A percentile compares a stretch with the other conserved stretches of the same genome.
phyloP scores from a whole-genome alignment of 2,329 filamentous ascomycete species.

The Calonectria pseudoreteaudii region DNA sequence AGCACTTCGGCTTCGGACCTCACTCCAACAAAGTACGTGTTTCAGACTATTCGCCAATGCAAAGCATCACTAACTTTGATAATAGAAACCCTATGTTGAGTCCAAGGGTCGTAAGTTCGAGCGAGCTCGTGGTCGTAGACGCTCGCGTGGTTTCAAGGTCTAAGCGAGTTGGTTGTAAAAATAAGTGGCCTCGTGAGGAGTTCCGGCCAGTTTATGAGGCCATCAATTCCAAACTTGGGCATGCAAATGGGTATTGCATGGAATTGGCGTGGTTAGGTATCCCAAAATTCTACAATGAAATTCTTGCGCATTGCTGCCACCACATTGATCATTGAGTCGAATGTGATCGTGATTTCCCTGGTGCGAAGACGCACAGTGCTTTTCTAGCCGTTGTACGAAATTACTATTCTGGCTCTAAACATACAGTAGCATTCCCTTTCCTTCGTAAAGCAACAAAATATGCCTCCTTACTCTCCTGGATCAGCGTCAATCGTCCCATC shows the following conservation, averaged over 20 bases:
- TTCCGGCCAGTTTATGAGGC: conserved; percentile 43
- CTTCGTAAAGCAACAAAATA: conserved; percentile 86
- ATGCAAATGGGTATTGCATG: conserved; percentile 54
- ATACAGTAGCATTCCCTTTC: conserved; percentile 59
- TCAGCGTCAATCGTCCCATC: neutral
- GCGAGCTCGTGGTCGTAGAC: conserved; percentile 97
- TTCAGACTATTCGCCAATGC: accelerated
- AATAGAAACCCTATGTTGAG: conserved; percentile 92
- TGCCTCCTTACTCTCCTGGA: conserved; percentile 72
- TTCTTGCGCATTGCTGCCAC: conserved; percentile 43
- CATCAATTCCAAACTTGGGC: conserved; percentile 45
- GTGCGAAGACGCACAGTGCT: no score
- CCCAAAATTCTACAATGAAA: conserved; percentile 53
- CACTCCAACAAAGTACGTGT: conserved; percentile 91
- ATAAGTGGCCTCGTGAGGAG: conserved; percentile 42
- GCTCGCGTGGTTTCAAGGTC: conserved; percentile 99
- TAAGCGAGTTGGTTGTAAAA: conserved; percentile 66
- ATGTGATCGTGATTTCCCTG: neutral
- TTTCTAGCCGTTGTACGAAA: neutral
- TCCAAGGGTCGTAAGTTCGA: conserved; percentile 99
- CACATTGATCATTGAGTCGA: conserved; percentile 14
- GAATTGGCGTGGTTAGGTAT: conserved; percentile 62
- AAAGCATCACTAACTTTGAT: conserved; percentile 46
- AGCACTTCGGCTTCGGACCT: conserved; percentile 99
- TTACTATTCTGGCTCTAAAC: conserved; percentile 8